Percentiles rank a stretch among this genome's conserved stretches.
phyloP scores from a whole-genome alignment of 139 green algal genomes.

The Tetradesmus lagerheimii region DNA sequence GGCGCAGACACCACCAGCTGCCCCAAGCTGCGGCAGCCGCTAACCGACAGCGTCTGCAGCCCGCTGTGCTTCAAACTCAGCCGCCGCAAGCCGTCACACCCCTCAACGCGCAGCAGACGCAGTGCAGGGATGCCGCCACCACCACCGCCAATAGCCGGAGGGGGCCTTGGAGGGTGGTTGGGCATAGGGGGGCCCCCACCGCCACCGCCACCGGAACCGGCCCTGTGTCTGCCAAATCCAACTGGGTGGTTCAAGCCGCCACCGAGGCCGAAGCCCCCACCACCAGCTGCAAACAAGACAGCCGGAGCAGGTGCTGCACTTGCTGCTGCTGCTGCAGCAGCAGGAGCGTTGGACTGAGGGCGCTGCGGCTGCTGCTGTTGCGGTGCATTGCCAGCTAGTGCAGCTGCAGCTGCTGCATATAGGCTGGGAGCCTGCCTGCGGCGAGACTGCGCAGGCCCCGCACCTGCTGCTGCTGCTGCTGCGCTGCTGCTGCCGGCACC shows the following conservation, averaged over 20 bases:
- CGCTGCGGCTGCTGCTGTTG: not conserved
- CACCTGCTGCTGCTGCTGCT: not conserved
- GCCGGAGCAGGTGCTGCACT: not conserved
- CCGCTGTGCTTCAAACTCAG: conserved; percentile 44
- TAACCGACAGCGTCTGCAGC: conserved; percentile 47
- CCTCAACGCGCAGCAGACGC: conserved; percentile 55
- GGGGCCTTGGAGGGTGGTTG: not conserved
- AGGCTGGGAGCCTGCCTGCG: not conserved
- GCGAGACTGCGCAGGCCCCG: not conserved
- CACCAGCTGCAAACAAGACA: not conserved
- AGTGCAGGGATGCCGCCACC: conserved; percentile 38
- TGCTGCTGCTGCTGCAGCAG: conserved; percentile 16
- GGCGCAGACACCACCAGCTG: conserved; percentile 35
- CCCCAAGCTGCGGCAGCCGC: conserved; percentile 48
- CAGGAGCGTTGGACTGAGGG: not conserved
- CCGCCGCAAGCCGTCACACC: conserved; percentile 57
- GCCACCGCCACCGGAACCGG: not conserved
- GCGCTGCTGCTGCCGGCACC: not conserved
- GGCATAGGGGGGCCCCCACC: not conserved
- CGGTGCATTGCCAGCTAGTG: not conserved
- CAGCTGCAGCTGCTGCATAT: not conserved
- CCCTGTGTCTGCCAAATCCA: not conserved
- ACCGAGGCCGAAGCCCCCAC: not conserved
- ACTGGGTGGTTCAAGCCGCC: too few relatives aligned
- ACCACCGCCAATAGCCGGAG: not conserved